Evolutionary conservation across 1,284 basidiomycete species (phyloP).

Genomic region (Cutaneotrichosporon cutaneum): DNA sequence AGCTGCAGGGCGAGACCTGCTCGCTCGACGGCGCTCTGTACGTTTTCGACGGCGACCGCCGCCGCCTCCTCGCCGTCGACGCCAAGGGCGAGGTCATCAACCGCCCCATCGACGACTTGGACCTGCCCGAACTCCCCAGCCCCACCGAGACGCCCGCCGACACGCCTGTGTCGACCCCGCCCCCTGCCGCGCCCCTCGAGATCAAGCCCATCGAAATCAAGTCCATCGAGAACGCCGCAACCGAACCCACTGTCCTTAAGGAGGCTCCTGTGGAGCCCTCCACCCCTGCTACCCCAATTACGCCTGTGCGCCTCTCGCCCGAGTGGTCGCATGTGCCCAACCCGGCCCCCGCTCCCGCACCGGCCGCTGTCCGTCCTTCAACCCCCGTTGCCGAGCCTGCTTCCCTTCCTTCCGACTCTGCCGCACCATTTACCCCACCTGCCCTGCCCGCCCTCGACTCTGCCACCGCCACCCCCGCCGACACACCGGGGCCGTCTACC

Average conservation of each 20-base stretch:
- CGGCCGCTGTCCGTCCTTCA: slow-evolving; percentile 2
- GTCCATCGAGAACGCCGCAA: background rate
- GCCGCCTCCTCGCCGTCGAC: slow-evolving; percentile 7
- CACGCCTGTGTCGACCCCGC: background rate
- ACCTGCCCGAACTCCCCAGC: slow-evolving; percentile 1
- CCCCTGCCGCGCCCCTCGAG: background rate
- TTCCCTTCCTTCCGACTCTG: slow-evolving; percentile 5
- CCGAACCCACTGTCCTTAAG: background rate
- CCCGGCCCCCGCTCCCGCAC: slow-evolving; percentile 1
- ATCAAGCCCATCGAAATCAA: background rate
- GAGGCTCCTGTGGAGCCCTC: background rate
- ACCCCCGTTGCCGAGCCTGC: background rate
- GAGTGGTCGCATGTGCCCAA: slow-evolving; percentile 7
- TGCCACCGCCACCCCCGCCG: background rate
- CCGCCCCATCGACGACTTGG: slow-evolving; percentile 6
- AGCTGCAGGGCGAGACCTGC: slow-evolving; percentile 14
- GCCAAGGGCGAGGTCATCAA: slow-evolving; percentile 5
- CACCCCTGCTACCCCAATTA: background rate
- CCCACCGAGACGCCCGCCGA: background rate
- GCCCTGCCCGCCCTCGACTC: slow-evolving; percentile 5
- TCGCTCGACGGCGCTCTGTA: slow-evolving; percentile 13
- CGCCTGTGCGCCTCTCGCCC: slow-evolving; percentile 13
- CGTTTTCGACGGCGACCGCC: slow-evolving; percentile 6
- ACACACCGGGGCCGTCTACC: background rate
- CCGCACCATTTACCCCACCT: slow-evolving; percentile 9